Evolutionary conservation across 1,284 basidiomycete species (phyloP).

Genomic region (Ganoderma lingzhi): DNA sequence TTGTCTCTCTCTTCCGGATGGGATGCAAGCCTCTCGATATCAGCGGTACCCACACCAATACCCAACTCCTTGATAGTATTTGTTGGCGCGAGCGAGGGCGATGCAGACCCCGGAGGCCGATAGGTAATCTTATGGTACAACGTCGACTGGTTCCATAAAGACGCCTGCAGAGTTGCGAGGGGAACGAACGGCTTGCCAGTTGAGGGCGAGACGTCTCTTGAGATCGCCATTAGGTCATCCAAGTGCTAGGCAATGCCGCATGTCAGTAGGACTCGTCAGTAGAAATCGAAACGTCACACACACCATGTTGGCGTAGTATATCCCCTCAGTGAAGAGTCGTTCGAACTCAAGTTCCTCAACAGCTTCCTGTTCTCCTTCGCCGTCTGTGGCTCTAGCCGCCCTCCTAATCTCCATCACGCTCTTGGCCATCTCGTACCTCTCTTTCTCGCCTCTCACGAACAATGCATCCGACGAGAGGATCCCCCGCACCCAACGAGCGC

Average conservation of each 20-base stretch:
- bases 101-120: slow-evolving; percentile 43
- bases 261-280: slow-evolving; percentile 8
- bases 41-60: slow-evolving; percentile 56
- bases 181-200: slow-evolving; percentile 78
- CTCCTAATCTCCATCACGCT: slow-evolving; percentile 80
- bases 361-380: slow-evolving; percentile 18
- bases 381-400: slow-evolving; percentile 53
- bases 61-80: slow-evolving; percentile 68
- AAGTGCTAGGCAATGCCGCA: slow-evolving; percentile 57
- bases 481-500: slow-evolving; percentile 76
- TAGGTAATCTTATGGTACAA: slow-evolving; percentile 65
- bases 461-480: slow-evolving; percentile 83
- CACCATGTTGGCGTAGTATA: slow-evolving; percentile 93
- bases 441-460: slow-evolving; percentile 83
- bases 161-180: slow-evolving; percentile 71
- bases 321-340: slow-evolving; percentile 80
- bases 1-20: slow-evolving; percentile 40
- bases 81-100: slow-evolving; percentile 49
- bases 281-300: not conserved
- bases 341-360: slow-evolving; percentile 73
- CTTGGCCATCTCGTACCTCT: slow-evolving; percentile 83
- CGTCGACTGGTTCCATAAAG: slow-evolving; percentile 79
- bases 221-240: slow-evolving; percentile 80
- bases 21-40: slow-evolving; percentile 44
- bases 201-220: slow-evolving; percentile 74